Evolutionary conservation across 2,329 filamentous ascomycete genomes (phyloP), one percentile per base, ranked within the genome.

Genomic region (Pseudogymnoascus sp.): DNA sequence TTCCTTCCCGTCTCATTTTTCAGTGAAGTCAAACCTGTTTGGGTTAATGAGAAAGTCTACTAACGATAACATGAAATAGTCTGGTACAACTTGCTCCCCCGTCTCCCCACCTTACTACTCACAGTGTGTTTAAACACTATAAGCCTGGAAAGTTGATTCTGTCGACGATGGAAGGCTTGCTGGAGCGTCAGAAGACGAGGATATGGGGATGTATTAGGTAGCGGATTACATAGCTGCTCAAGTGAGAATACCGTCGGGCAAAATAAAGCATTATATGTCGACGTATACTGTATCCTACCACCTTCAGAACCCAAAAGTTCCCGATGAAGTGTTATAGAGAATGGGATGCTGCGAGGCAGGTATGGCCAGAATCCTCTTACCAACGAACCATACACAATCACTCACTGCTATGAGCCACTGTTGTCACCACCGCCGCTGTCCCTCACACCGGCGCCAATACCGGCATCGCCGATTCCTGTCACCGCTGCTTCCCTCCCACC

Each of bases 81-180:
- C 43, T 1, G 59, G 58, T 9, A 39, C 59, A 3, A 50, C 37
- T 11, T 65, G 64, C 58, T 28, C 38, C 6, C 37, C 62, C 54
- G 62, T 63, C 28, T 63, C 62, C n/a, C 62, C 62, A 14, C 62
- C 62, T 41, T 61, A 63, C 32, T 63, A 63, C 32, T 63, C 30
- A 3, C 62, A 63, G 22, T 57, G 63, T 18, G n/a, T 18, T 54
- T 54, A 54, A 18, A 18, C 25, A 54, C 9, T n/a, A 12, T 32
- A 32, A 12, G 3, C 18, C 4, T 8, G 2, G 14, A 14, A 18
- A 12, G 9, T 25, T 30, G 14, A 47, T n/a, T 20, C 18, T 32
- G 22, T 54, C n/a, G n/a, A 32, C 7, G n/a, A 32, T 12, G 25
- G 25, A 18, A 54, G 25, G 43, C 25, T 30, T 18, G 25, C 12